Evolutionary conservation across 2,329 filamentous ascomycete genomes (phyloP), one percentile per base, ranked within the genome.

Genomic region (Colletotrichum zoysiae): DNA sequence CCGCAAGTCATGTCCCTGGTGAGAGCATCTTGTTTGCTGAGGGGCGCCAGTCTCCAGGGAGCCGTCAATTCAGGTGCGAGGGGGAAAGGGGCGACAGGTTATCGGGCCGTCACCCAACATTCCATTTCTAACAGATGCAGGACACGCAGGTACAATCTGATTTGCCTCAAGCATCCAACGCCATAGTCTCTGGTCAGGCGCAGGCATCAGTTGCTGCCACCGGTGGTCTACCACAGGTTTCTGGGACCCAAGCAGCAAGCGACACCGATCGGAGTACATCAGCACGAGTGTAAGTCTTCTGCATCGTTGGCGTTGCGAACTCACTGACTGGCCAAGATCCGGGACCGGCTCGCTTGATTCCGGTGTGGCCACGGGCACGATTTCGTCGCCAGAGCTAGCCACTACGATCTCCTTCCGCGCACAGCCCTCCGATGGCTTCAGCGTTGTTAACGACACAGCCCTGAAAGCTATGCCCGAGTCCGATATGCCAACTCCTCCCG

Each of bases 381-480:
- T 48, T 7, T 69, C 59, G 9, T 60, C 65, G 4, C 65, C 69
- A 1, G 55, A 42, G 20, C 65, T 65, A 16, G 65, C 65, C 5
- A 69, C 65, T 9, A 64, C 50, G 1, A 58, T 38, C 14, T 58
- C 69, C 9, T 71, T 71, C 53, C 40, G 48, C 58, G 69, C 69
- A 2, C 53, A 55, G 20, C 65, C 69, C 3, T 71, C 69, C 2
- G 69, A 71, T 18, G 14, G 16, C 9, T 71, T 71, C 48, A 30
- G 18, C 12, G 67, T 8, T 12, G 55, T 71, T 30, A 60, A 71
- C n/a, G 51, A 56, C 4, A 59, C 65, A 4, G 26, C 55, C 20
- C 40, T 69, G 5, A 23, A 55, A 30, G 62, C 50, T 5, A 55
- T 69, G 30, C 69, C 69, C 20, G 69, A 71, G 60, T 71, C 69